Evolutionary conservation across 2,329 filamentous ascomycete species (phyloP), one percentile per base, ranked within the genome.

Genomic region (Helotiales sp.): DNA sequence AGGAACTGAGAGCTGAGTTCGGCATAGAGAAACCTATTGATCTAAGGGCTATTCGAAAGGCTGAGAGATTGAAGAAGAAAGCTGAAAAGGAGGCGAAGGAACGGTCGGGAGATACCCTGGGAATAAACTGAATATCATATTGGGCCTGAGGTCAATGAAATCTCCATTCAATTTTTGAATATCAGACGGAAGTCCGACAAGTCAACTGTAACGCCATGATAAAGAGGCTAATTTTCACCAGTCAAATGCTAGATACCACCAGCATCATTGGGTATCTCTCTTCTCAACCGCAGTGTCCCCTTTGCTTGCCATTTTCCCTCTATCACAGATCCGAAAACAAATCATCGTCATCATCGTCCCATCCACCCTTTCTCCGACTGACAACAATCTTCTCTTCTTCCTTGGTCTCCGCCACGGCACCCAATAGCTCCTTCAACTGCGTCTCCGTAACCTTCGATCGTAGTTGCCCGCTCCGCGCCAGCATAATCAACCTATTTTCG

Each of bases 1-100:
- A 88, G 61, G 91, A 90, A 71, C 77, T 99, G 77, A 86, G 96
- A 71, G 79, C 76, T 4, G 86, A 93, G 77, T 78, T 99, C 74
- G 90, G 92, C 1, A 93, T 99, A 63, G 93, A 98, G 82, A 88
- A 87, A 77, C 96, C 96, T 40, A 93, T 94, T 7, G 93, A 98
- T 79, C 81, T 98, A 80, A 86, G 95, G 74, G 86, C 87, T 28
- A 92, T 95, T 58, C 85, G 96, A 72, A 91, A 86, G 80, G 83
- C 84, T 77, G 87, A 93, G 71, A 86, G 87, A 72, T 88, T 89
- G 74, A 87, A 90, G 81, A 89, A 84, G 80, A 92, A 85, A 81
- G 85, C 82, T 74, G 85, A 88, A 71, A 90, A 87, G 79, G 86
- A 85, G 73, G 82, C 78, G 4, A 77, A 71, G 60, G 77, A 77